These are phyloP conservation scores for Moelleriella libera DNA, from an alignment of 2,329 filamentous ascomycete species.

Conservation along the genomic window DNA sequence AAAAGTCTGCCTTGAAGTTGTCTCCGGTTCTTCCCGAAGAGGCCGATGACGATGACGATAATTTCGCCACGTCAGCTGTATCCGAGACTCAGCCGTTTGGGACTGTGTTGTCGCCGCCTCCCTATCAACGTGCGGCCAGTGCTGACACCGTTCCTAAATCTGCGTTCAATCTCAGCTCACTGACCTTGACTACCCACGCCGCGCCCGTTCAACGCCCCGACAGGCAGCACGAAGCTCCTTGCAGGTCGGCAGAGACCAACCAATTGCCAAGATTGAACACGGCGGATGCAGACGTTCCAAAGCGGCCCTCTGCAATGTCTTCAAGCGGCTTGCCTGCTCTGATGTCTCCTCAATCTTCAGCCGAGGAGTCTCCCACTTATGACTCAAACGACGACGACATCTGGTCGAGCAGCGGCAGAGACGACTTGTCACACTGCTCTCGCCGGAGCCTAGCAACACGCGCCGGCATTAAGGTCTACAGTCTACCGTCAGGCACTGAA, in stretches of 20 bases:
- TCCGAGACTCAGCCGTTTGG: conserved; percentile 29
- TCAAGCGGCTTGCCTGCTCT: conserved; percentile 18
- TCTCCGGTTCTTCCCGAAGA: conserved; percentile 22
- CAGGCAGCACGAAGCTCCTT: neutral
- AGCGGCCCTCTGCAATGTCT: conserved; percentile 12
- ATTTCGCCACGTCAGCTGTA: conserved; percentile 40
- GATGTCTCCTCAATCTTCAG: conserved; percentile 21
- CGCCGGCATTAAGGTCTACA: conserved; percentile 24
- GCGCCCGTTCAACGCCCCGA: conserved; percentile 8
- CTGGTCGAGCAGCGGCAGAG: conserved; percentile 20
- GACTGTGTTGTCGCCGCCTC: conserved; percentile 38
- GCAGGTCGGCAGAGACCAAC: neutral
- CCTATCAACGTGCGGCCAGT: conserved; percentile 24
- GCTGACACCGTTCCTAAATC: conserved; percentile 13
- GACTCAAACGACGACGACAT: conserved; percentile 29
- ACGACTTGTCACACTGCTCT: conserved; percentile 15
- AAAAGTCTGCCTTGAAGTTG: conserved; percentile 18
- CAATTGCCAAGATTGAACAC: conserved; percentile 10
- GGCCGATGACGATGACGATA: conserved; percentile 35
- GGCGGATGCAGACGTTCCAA: conserved; percentile 9
- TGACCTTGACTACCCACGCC: conserved; percentile 10
- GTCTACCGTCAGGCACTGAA: conserved; percentile 24
- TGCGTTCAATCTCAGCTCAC: conserved; percentile 10
- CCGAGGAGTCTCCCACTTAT: conserved; percentile 29
- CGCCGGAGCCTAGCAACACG: conserved; percentile 4